phyloP scores from a whole-genome alignment of 768 basidiomycete genomes.

The Amanita rimosa region DNA sequence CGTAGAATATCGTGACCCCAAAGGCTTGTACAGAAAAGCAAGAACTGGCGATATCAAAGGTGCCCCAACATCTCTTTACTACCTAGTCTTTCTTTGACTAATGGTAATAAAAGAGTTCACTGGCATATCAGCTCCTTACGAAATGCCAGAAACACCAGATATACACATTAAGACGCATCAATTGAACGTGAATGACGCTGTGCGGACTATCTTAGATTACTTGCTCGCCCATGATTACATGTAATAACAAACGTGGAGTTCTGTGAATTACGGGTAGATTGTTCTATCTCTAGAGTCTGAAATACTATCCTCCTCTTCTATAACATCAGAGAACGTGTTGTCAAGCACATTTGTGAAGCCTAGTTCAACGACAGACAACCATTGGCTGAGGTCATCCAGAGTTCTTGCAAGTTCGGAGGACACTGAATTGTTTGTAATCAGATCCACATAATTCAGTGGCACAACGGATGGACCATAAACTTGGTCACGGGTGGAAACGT shows the following conservation, averaged over 20 bases:
- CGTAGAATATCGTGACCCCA: conserved; percentile 90
- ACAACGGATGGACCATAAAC: conserved; percentile 28
- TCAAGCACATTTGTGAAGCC: conserved; percentile 65
- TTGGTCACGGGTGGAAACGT: conserved; percentile 4
- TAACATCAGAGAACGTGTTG: conserved; percentile 34
- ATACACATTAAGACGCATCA: conserved; percentile 88
- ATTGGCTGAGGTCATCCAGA: conserved; percentile 64
- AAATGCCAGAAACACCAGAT: conserved; percentile 76
- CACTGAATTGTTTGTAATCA: conserved; percentile 44
- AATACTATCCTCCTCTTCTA: conserved; percentile 55
- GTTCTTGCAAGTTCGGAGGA: conserved; percentile 62
- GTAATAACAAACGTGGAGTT: neutral
- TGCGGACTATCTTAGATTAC: conserved; percentile 71
- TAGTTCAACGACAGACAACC: conserved; percentile 63
- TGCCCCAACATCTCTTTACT: conserved; percentile 17
- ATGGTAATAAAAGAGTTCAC: conserved; percentile 71
- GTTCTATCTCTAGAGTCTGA: conserved; percentile 9
- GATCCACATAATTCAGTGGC: conserved; percentile 58
- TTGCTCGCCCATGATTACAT: conserved; percentile 41
- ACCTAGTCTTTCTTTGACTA: neutral
- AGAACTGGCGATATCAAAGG: conserved; percentile 94
- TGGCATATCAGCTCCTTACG: conserved; percentile 95
- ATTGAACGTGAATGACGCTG: conserved; percentile 65
- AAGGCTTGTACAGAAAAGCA: conserved; percentile 96
- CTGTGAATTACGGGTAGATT: neutral